Evolutionary conservation across 1,284 basidiomycete species (phyloP).

Genomic region (Xerocomus minutiporus): DNA sequence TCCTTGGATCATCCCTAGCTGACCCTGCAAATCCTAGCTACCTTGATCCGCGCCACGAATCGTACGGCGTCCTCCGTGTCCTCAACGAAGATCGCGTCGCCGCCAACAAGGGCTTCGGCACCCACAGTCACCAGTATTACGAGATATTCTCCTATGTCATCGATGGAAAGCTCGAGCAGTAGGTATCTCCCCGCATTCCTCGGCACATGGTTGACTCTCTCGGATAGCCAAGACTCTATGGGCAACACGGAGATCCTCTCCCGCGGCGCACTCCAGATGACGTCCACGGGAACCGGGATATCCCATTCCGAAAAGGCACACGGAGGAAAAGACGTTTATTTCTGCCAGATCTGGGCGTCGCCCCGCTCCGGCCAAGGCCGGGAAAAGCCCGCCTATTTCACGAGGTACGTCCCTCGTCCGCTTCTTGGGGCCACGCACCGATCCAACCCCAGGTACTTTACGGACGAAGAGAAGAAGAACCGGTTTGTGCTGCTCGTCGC

Average conservation of each 20-base stretch:
- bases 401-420: slow-evolving; percentile 42
- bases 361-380: slow-evolving; percentile 54
- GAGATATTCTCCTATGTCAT: slow-evolving; percentile 92
- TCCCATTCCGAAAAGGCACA: slow-evolving; percentile 75
- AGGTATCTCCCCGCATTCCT: slow-evolving; percentile 18
- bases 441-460: slow-evolving; percentile 52
- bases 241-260: slow-evolving; percentile 84
- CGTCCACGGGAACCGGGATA: slow-evolving; percentile 84
- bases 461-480: slow-evolving; percentile 77
- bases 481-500: slow-evolving; percentile 69
- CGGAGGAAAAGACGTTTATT: slow-evolving; percentile 63
- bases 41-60: slow-evolving; percentile 52
- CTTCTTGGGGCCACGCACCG: background rate
- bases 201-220: slow-evolving; percentile 3
- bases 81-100: slow-evolving; percentile 91
- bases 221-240: slow-evolving; percentile 75
- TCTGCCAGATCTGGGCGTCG: slow-evolving; percentile 84
- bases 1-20: background rate
- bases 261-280: slow-evolving; percentile 88
- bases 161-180: slow-evolving; percentile 77
- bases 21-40: slow-evolving; percentile 43
- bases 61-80: slow-evolving; percentile 63
- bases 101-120: slow-evolving; percentile 76
- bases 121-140: slow-evolving; percentile 79
- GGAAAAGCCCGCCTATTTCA: slow-evolving; percentile 71